Evolutionary conservation across 2,329 filamentous ascomycete species (phyloP).

Genomic region (Xylariaceae sp.): DNA sequence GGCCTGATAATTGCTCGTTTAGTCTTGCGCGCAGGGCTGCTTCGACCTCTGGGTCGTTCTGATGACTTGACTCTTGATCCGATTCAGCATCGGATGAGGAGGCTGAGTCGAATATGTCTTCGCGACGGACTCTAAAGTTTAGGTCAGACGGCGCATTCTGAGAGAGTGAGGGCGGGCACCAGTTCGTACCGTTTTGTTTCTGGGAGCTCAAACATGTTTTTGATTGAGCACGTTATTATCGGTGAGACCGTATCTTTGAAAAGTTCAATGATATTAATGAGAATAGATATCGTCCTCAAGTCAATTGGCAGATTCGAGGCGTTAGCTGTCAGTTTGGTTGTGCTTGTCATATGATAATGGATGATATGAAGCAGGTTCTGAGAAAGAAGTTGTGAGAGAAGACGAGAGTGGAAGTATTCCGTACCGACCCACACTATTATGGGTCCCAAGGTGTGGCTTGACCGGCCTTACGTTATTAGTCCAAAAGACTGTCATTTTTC

Average conservation of each 20-base stretch:
- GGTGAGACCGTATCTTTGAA: not conserved
- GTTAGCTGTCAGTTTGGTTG: not conserved
- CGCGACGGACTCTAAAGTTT: slow-evolving; percentile 46
- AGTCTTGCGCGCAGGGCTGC: slow-evolving; percentile 40
- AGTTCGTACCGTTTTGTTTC: slow-evolving; percentile 46
- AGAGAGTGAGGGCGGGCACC: not conserved
- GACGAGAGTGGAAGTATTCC: not conserved
- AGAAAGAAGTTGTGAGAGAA: not conserved
- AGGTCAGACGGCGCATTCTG: slow-evolving; percentile 14
- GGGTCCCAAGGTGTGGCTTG: slow-evolving; percentile 13
- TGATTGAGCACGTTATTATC: not conserved
- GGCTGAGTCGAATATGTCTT: slow-evolving; percentile 44
- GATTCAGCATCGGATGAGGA: slow-evolving; percentile 18
- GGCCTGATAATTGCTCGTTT: slow-evolving; percentile 44
- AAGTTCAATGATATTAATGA: not conserved
- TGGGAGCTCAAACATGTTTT: slow-evolving; percentile 47
- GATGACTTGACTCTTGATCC: slow-evolving; percentile 28
- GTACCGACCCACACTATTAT: not conserved
- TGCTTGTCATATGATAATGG: not conserved
- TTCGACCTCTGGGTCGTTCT: slow-evolving; percentile 28
- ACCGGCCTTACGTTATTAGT: not conserved
- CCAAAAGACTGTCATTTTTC: slow-evolving; percentile 12
- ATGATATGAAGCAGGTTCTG: not conserved
- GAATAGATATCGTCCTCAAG: not conserved
- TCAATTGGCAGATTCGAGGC: not conserved